Percentiles rank a stretch among this genome's conserved stretches.
phyloP scores from a whole-genome alignment of 2,329 filamentous ascomycete genomes.

The Ophiostoma sp. region DNA sequence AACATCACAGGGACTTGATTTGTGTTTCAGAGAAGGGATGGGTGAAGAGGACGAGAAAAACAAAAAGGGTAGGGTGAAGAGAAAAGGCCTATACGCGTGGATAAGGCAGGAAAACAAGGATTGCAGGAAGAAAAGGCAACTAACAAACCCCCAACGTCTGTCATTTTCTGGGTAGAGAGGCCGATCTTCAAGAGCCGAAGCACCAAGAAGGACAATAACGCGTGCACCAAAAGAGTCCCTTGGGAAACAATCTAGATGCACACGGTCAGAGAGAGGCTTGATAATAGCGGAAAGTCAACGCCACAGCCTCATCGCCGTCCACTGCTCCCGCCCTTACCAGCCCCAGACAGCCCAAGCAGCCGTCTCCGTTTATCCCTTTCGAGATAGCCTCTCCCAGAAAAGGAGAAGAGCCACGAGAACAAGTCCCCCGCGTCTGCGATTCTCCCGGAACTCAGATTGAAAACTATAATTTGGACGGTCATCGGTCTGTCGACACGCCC shows the following conservation, averaged over 20 bases:
- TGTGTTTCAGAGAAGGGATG: constrained; percentile 15
- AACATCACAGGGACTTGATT: constrained; percentile 23
- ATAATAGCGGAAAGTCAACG: neutral
- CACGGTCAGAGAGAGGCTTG: neutral
- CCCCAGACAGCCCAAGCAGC: neutral
- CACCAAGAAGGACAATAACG: neutral
- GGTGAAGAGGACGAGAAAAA: neutral
- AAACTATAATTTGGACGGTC: constrained; percentile 36
- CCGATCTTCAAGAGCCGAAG: constrained; percentile 8
- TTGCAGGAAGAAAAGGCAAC: neutral
- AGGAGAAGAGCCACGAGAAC: constrained; percentile 23
- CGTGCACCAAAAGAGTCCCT: neutral
- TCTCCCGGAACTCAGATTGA: constrained; percentile 37
- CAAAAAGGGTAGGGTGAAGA: neutral
- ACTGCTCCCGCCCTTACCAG: neutral
- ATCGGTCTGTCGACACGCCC: constrained; percentile 24
- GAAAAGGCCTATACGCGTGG: neutral
- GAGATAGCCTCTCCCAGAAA: constrained; percentile 2
- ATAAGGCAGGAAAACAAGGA: neutral
- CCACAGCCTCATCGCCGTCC: neutral
- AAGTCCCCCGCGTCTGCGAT: constrained; percentile 23
- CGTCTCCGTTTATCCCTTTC: neutral
- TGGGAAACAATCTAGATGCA: neutral
- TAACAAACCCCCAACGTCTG: neutral
- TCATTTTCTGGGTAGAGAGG: constrained; percentile 4